phyloP scores from a whole-genome alignment of 331 rosid genomes.

The Ulmus americana region DNA sequence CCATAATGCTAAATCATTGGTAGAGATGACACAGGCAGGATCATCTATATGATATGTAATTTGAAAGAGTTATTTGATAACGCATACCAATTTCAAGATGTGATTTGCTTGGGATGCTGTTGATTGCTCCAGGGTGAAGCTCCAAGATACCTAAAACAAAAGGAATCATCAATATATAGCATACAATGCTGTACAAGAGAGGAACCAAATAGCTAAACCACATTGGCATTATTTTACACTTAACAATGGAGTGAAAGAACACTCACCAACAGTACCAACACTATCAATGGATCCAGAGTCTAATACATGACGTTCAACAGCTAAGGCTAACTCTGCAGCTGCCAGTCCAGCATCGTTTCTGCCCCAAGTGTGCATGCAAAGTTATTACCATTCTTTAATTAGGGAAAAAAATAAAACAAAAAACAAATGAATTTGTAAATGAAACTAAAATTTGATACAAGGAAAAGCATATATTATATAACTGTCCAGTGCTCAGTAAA shows the following conservation, averaged over 20 bases:
- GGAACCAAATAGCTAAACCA: neutral
- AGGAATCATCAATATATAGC: conserved; percentile 14
- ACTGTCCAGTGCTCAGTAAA: too few relatives aligned
- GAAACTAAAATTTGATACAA: neutral
- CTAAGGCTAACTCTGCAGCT: conserved; percentile 79
- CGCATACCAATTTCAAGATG: conserved; percentile 77
- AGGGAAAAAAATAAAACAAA: neutral
- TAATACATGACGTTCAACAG: conserved; percentile 82
- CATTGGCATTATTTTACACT: neutral
- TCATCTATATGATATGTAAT: neutral
- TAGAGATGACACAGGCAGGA: neutral
- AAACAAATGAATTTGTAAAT: neutral
- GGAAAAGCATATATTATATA: too few relatives aligned
- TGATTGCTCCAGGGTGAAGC: conserved; percentile 93
- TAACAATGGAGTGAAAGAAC: conserved; percentile 3
- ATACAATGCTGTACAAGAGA: neutral
- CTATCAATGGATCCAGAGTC: conserved; percentile 86
- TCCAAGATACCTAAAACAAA: conserved; percentile 60
- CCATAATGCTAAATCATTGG: neutral
- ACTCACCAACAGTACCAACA: conserved; percentile 89
- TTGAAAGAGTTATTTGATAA: conserved; percentile 9
- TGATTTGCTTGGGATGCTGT: conserved; percentile 94
- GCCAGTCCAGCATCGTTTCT: conserved; percentile 97
- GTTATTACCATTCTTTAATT: neutral
- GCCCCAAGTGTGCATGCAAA: conserved; percentile 25